phyloP scores from a whole-genome alignment of 2,329 filamentous ascomycete genomes.

The Mycosphaerelloides madeirae region DNA sequence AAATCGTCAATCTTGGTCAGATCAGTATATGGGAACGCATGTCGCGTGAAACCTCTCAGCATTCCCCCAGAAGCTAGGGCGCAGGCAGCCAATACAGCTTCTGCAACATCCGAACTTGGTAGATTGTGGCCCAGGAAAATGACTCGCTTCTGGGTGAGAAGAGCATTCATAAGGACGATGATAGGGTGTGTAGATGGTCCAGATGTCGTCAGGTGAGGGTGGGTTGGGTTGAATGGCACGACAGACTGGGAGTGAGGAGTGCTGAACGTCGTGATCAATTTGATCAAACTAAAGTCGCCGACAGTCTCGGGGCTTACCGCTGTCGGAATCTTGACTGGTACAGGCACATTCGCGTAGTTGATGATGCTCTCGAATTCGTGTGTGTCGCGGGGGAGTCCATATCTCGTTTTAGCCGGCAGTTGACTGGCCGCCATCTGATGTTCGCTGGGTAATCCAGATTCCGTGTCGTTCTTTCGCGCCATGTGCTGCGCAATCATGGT shows the following conservation, averaged over 20 bases:
- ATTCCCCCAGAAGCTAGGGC: slow-evolving; percentile 87
- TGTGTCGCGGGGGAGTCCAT: slow-evolving; percentile 82
- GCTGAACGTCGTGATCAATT: slow-evolving; percentile 92
- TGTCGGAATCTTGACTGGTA: slow-evolving; percentile 93
- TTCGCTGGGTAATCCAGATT: slow-evolving; percentile 8
- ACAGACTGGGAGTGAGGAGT: slow-evolving; percentile 75
- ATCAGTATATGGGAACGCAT: slow-evolving; percentile 97
- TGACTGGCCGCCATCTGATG: slow-evolving; percentile 32
- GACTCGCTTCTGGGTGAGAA: slow-evolving; percentile 92
- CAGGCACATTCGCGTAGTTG: slow-evolving; percentile 91
- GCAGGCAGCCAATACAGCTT: slow-evolving; percentile 96
- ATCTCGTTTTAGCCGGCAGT: slow-evolving; percentile 52
- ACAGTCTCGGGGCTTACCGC: slow-evolving; percentile 93
- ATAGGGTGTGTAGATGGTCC: slow-evolving; percentile 88
- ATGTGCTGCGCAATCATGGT: slow-evolving; percentile 83
- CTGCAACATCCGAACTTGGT: slow-evolving; percentile 91
- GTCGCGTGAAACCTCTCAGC: slow-evolving; percentile 87
- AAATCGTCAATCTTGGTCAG: slow-evolving; percentile 96
- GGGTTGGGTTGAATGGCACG: slow-evolving; percentile 71
- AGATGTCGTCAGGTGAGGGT: slow-evolving; percentile 89
- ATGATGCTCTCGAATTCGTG: slow-evolving; percentile 97
- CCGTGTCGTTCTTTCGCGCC: slow-evolving; percentile 53
- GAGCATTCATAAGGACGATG: slow-evolving; percentile 87
- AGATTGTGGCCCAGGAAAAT: slow-evolving; percentile 95
- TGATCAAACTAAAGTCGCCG: slow-evolving; percentile 94